Conservation (phyloP, 306 rosid genomes). For the Mucuna pruriens region DNA sequence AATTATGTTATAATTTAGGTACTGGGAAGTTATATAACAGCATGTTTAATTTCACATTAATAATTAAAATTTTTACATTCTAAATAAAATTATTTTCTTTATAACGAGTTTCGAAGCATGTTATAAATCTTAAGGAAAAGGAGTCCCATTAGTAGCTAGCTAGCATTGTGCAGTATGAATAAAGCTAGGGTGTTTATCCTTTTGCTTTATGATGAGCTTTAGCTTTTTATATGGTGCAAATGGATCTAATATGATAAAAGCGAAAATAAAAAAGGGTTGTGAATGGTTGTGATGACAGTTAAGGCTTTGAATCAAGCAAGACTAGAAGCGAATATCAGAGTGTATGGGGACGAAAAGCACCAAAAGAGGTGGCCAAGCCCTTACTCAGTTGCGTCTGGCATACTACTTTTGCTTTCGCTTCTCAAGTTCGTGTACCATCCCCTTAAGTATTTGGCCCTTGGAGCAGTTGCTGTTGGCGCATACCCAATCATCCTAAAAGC, state of each 20-base stretch:
- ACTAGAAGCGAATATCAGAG: conserved; percentile 74
- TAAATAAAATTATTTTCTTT: no score
- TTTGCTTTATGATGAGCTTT: conserved; percentile 18
- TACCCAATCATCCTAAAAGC: conserved; percentile 62
- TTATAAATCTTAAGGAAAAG: no score
- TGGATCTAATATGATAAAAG: neutral
- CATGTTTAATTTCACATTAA: no score
- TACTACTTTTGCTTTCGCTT: conserved; percentile 62
- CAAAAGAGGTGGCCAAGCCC: conserved; percentile 83
- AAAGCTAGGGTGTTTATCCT: neutral
- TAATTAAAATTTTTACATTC: no score
- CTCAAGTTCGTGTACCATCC: conserved; percentile 64
- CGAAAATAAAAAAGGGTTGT: neutral
- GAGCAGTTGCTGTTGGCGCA: conserved; percentile 68
- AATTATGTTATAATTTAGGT: neutral
- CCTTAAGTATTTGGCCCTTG: conserved; percentile 70
- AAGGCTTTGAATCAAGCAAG: conserved; percentile 83
- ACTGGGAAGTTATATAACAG: no score
- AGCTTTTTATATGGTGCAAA: neutral
- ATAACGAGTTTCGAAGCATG: no score
- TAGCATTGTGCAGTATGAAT: conserved; percentile 16
- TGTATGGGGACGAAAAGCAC: conserved; percentile 57
- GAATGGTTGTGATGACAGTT: conserved; percentile 54
- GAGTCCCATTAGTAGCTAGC: neutral
- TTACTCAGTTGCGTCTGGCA: conserved; percentile 64